phyloP scores from a whole-genome alignment of 192 early-diverging fungal species.

The Coemansia sp. region DNA sequence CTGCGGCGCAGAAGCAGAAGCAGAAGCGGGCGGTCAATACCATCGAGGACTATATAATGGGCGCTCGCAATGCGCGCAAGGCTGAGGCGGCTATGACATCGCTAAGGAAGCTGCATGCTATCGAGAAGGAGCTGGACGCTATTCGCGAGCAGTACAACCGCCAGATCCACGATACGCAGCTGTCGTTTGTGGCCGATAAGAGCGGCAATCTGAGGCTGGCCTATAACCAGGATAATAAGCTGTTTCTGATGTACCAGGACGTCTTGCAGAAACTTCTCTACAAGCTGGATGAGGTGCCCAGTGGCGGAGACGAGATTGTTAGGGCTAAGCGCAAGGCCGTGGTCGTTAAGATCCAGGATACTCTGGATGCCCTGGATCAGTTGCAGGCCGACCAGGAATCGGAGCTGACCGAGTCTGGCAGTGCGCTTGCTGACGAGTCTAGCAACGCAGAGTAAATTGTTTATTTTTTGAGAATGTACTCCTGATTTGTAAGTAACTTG shows the following conservation, averaged over 20 bases:
- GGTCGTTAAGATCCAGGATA: slow-evolving; percentile 43
- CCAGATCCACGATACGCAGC: slow-evolving; percentile 36
- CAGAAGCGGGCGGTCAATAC: slow-evolving; percentile 6
- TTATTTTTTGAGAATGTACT: not conserved
- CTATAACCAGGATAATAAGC: slow-evolving; percentile 27
- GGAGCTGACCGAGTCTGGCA: slow-evolving; percentile 17
- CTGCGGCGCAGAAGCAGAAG: slow-evolving; percentile 3
- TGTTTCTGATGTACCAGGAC: slow-evolving; percentile 44
- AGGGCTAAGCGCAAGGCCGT: slow-evolving; percentile 24
- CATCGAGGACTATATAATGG: slow-evolving; percentile 34
- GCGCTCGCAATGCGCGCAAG: not conserved
- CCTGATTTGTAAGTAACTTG: too few species aligned
- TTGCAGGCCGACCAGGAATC: slow-evolving; percentile 39
- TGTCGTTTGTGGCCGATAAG: slow-evolving; percentile 47
- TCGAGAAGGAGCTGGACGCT: slow-evolving; percentile 29
- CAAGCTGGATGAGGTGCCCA: slow-evolving; percentile 27
- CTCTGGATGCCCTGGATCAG: slow-evolving; percentile 35
- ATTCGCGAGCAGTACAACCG: slow-evolving; percentile 37
- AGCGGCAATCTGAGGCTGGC: slow-evolving; percentile 36
- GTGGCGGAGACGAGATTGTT: slow-evolving; percentile 22
- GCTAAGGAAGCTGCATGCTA: slow-evolving; percentile 14
- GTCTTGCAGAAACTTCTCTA: slow-evolving; percentile 25
- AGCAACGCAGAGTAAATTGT: slow-evolving; percentile 25
- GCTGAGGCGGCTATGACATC: slow-evolving; percentile 1
- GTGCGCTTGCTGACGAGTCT: slow-evolving; percentile 22